Evolutionary conservation across 78 protist genomes (phyloP), one percentile per base, ranked within the genome.

Genomic region (Blattamonas nauphoetae): DNA sequence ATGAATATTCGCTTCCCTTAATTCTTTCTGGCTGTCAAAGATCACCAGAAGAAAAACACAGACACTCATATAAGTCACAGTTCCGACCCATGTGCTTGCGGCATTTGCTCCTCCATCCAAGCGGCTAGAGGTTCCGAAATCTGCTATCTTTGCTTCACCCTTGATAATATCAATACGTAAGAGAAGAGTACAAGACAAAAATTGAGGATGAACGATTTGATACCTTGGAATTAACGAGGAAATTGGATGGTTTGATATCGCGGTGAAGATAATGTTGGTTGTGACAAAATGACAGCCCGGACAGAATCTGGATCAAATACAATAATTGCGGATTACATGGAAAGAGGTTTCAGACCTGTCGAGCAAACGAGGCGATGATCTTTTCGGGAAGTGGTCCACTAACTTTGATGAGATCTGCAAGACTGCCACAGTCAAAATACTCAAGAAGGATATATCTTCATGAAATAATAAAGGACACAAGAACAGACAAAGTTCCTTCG

Each of bases 31-130:
- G 83, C 83, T 79, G 83, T 21, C 32, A 11, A 6, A 5, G 83
- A 55, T 11, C 38, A 55, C 11, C 38, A 55, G 21, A 55, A 21
- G 21, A 55, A 55, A 21, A 55, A 55, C 38, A 55, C 83, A 21
- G 33, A 79, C 83, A 6, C 42, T 32, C 83, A 79, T 79, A 21
- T 6, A 55, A 5, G 43, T 79, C 43, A 79, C 83, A 6, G 83
- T 79, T 5, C 83, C 83, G 32, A 79, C 83, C 83, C 83, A 79
- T 6, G 83, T 79, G 29, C 11, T 38, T 4, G 83, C 83, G 32
- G 21, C 83, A 21, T 4, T 5, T 4, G 21, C 41, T 4, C 32
- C 6, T 6, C 83, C 83, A 4, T 79, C 45, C 42, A 79, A 11
- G 41, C 83, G 83, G 83, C 83, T 79, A 6, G 83, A 79, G 42